phyloP scores from a whole-genome alignment of 495 filamentous ascomycete species.

The Diplogelasinospora grovesii region DNA sequence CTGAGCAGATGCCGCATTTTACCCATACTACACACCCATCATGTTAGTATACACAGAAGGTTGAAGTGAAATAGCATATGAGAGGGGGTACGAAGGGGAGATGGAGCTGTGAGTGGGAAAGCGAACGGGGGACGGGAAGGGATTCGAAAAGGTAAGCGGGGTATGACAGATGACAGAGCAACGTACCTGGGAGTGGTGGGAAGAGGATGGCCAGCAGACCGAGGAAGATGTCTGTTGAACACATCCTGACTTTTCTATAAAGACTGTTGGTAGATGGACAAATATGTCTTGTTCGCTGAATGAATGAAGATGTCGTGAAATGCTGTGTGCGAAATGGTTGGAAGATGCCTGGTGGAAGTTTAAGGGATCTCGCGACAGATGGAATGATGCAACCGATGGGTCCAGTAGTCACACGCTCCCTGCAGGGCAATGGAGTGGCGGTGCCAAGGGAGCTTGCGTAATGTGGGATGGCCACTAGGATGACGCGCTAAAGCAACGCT shows the following conservation, averaged over 20 bases:
- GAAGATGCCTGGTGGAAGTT: conserved; percentile 1
- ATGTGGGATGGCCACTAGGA: conserved; percentile 4
- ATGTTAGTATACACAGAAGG: conserved; percentile 12
- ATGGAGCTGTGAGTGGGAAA: background rate
- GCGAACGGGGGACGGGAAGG: conserved; percentile 9
- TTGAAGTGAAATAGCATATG: too few relatives aligned
- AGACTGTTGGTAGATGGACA: too few relatives aligned
- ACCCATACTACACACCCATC: conserved; percentile 68
- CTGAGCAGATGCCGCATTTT: conserved; percentile 86
- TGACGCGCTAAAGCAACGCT: background rate
- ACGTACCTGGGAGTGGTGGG: conserved; percentile 83
- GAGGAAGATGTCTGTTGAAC: conserved; percentile 80
- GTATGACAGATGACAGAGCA: conserved; percentile 6
- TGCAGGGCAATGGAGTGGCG: conserved; percentile 5
- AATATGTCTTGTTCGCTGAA: too few relatives aligned
- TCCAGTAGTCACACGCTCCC: background rate
- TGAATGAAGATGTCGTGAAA: background rate
- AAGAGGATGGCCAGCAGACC: conserved; percentile 85
- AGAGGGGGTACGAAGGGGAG: too few relatives aligned
- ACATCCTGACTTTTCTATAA: conserved; percentile 35
- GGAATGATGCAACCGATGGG: conserved; percentile 13
- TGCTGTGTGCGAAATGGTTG: background rate
- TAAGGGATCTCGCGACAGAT: background rate
- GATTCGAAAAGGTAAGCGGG: conserved; percentile 12
- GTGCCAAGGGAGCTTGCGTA: conserved; percentile 22